Base-by-base conservation (phyloP, 176 grass and related monocot species). In the Thalia dealbata region DNA sequence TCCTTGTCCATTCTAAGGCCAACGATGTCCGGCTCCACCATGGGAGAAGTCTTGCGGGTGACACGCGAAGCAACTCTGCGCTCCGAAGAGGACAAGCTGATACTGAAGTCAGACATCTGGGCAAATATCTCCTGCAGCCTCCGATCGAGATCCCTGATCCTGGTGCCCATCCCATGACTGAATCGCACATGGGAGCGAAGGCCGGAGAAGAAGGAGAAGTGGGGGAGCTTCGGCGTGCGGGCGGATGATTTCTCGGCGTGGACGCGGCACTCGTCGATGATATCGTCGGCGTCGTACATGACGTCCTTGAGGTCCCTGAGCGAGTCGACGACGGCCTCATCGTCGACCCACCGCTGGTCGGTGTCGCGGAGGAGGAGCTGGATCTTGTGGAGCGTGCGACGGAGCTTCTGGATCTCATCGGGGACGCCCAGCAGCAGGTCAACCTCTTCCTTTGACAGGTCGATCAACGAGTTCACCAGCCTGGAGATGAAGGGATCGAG, bases 201-300 rank as follows among this genome's bases (percentile, higher is more conserved):
- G 32, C 32, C 32, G 32, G 32, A 38, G 32, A 38, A 38, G 32
- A 38, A 38, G 32, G 32, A 38, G 32, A 38, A 38, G 1, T 38
- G 32, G 32, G 32, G 32, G 32, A 38, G 4, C 4, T 4, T 38
- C 32, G 32, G 32, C 32, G 32, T 38, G 3, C 32, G 32, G 32
- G 32, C 32, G 32, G 1, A 38, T 38, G 32, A 4, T 38, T 38
- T 11, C 72, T 59, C 48, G 12, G 14, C 50, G 45, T 56, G 51
- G 67, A 89, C 55, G 1, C 52, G 19, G 61, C 45, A 85, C 7
- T 71, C 52, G 24, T 85, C 87, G 38, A 89, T 43, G 45, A 89
- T 77, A 14, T 89, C 80, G 16, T 85, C 80, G 7, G 80, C 69
- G 4, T 89, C 76, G 9, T 83, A 89, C 79, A 89, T 77, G 72